These are phyloP conservation scores for Gelatoporia subvermispora DNA, from an alignment of 768 basidiomycete species.

Conservation along the genomic window DNA sequence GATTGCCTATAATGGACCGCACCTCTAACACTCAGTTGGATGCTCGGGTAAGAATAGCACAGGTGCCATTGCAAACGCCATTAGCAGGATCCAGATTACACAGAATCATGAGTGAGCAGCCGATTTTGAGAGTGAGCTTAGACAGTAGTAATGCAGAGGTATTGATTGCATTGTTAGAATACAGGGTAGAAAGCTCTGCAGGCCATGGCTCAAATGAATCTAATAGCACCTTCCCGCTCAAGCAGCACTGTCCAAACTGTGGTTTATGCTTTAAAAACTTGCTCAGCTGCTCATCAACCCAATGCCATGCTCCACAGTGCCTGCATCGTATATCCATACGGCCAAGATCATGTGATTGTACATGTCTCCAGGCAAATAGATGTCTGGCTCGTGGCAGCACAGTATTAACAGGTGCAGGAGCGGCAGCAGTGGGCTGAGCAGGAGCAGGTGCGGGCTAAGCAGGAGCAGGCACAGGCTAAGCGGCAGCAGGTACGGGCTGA, in stretches of 20 bases:
- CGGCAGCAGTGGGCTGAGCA: too few relatives aligned
- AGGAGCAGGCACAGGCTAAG: too few relatives aligned
- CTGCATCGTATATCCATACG: constrained; percentile 31
- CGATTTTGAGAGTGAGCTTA: too few relatives aligned
- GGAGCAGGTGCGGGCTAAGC: too few relatives aligned
- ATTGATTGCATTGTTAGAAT: constrained; percentile 24
- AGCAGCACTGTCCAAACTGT: constrained; percentile 33
- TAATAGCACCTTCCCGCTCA: constrained; percentile 29
- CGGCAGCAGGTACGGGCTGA: too few relatives aligned
- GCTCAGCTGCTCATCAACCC: constrained; percentile 24
- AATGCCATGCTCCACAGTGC: constrained; percentile 33
- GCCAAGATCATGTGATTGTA: too few relatives aligned
- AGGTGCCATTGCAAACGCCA: constrained; percentile 37
- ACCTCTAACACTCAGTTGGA: constrained; percentile 29
- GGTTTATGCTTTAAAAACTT: constrained; percentile 12
- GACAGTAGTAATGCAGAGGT: too few relatives aligned
- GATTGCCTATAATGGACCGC: constrained; percentile 30
- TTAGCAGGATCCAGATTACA: too few relatives aligned
- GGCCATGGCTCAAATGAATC: constrained; percentile 19
- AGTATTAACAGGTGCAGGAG: too few relatives aligned
- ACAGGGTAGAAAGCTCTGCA: constrained; percentile 12
- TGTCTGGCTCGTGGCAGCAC: too few relatives aligned
- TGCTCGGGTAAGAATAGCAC: constrained; percentile 24
- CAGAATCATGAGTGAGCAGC: too few relatives aligned
- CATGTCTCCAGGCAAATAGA: too few relatives aligned